These are phyloP conservation scores for Glycine soja DNA, from an alignment of 306 rosid species.

Conservation along the genomic window DNA sequence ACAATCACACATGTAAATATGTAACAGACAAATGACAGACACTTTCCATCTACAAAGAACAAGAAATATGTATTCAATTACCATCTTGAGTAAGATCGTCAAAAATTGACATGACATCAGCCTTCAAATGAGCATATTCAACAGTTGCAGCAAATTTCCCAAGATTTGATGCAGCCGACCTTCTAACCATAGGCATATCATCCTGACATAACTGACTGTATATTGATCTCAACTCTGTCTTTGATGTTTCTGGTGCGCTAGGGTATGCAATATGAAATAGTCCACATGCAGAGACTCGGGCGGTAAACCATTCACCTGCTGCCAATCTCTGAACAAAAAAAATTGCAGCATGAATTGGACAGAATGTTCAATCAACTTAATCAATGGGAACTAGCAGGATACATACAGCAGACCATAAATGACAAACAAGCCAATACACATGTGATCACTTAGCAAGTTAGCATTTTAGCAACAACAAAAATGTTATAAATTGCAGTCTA, in stretches of 20 bases:
- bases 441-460: constrained; percentile 1
- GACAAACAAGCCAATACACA: background rate
- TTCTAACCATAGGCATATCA: constrained; percentile 99
- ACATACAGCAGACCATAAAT: constrained; percentile 17
- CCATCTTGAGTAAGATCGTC: constrained; percentile 99
- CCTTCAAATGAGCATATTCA: constrained; percentile 86
- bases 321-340: constrained; percentile 81
- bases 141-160: constrained; percentile 97
- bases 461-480: constrained; percentile 1
- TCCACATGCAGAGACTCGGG: constrained; percentile 97
- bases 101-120: constrained; percentile 86
- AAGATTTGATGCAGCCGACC: constrained; percentile 97
- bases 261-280: constrained; percentile 91
- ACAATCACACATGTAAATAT: constrained; percentile 1
- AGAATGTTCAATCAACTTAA: constrained; percentile 31
- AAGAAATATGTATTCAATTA: constrained; percentile 44
- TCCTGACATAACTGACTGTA: constrained; percentile 96
- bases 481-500: background rate
- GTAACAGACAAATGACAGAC: constrained; percentile 18
- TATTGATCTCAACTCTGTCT: constrained; percentile 83
- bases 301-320: constrained; percentile 99
- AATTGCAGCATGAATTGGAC: constrained; percentile 9
- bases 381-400: constrained; percentile 13
- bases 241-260: constrained; percentile 80
- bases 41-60: constrained; percentile 19